Conservation (phyloP, 2,329 filamentous ascomycete genomes). For the Fonsecaea erecta region DNA sequence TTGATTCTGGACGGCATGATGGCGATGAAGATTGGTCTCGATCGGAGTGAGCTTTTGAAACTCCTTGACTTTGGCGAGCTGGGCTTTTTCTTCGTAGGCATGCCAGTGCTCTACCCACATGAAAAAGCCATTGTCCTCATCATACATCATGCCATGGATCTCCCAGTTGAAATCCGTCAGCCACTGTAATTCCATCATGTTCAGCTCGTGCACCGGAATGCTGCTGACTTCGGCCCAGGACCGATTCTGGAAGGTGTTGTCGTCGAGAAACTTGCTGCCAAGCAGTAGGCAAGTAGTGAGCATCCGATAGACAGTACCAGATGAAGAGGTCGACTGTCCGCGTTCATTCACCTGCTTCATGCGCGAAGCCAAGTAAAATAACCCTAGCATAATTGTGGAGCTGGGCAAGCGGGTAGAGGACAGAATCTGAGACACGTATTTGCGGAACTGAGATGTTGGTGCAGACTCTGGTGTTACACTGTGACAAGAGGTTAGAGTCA, state of each 20-base stretch:
- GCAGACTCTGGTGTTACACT: constrained; percentile 66
- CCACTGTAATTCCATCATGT: constrained; percentile 86
- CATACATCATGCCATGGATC: constrained; percentile 82
- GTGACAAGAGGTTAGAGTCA: constrained; percentile 63
- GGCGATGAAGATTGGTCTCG: constrained; percentile 66
- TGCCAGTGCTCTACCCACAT: constrained; percentile 71
- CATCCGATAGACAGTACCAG: constrained; percentile 81
- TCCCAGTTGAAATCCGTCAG: constrained; percentile 79
- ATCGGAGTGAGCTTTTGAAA: constrained; percentile 63
- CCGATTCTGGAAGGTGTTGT: constrained; percentile 96
- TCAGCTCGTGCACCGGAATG: constrained; percentile 81
- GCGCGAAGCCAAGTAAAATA: constrained; percentile 85
- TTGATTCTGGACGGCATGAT: constrained; percentile 54
- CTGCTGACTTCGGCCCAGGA: constrained; percentile 96
- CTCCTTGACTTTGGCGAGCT: constrained; percentile 52
- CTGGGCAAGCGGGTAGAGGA: constrained; percentile 88
- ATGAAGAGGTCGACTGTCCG: constrained; percentile 60
- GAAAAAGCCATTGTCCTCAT: constrained; percentile 70
- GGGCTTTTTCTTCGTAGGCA: constrained; percentile 60
- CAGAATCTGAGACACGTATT: constrained; percentile 89
- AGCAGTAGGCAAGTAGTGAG: constrained; percentile 82
- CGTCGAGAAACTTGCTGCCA: constrained; percentile 93
- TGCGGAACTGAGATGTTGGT: constrained; percentile 77
- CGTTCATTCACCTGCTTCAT: constrained; percentile 72
- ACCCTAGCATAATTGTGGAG: constrained; percentile 85